phyloP scores from a whole-genome alignment of 2,329 filamentous ascomycete genomes.

The Colletotrichum sp. region DNA sequence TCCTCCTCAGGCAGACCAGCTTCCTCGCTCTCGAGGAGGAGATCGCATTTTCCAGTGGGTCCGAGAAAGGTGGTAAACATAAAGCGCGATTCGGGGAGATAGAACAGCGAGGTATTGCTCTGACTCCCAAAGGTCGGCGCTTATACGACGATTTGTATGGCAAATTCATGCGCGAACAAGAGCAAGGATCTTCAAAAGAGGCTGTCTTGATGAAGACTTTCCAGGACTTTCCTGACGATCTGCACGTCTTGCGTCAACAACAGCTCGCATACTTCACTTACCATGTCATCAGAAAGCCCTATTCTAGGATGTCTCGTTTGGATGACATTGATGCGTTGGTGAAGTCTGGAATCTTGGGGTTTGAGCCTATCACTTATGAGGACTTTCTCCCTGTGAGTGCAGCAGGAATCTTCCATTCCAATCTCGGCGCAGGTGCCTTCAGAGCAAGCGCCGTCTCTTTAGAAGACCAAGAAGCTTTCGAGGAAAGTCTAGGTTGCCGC shows the following conservation, averaged over 20 bases:
- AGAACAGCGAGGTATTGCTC: conserved; percentile 54
- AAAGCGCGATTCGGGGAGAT: conserved; percentile 58
- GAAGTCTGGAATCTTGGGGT: conserved; percentile 32
- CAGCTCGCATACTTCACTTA: conserved; percentile 46
- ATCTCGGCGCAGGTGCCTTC: conserved; percentile 27
- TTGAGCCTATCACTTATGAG: conserved; percentile 54
- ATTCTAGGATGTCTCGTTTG: background rate
- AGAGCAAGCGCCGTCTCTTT: background rate
- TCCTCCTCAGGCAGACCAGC: conserved; percentile 58
- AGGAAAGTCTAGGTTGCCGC: background rate
- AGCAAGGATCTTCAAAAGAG: background rate
- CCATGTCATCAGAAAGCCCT: background rate
- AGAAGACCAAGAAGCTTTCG: background rate
- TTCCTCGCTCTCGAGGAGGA: conserved; percentile 55
- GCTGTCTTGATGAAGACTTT: conserved; percentile 31
- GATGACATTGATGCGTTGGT: conserved; percentile 35
- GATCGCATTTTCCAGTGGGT: conserved; percentile 40
- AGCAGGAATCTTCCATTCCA: conserved; percentile 55
- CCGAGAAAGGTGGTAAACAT: conserved; percentile 38
- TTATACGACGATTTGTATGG: conserved; percentile 50
- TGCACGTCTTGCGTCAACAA: conserved; percentile 35
- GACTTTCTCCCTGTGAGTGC: conserved; percentile 59
- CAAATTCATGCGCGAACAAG: conserved; percentile 23
- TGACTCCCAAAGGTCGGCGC: conserved; percentile 47
- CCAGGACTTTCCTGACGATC: conserved; percentile 44